Evolutionary conservation across 352 stramenopile genomes (phyloP).

Genomic region (Globisporangium irregulare): DNA sequence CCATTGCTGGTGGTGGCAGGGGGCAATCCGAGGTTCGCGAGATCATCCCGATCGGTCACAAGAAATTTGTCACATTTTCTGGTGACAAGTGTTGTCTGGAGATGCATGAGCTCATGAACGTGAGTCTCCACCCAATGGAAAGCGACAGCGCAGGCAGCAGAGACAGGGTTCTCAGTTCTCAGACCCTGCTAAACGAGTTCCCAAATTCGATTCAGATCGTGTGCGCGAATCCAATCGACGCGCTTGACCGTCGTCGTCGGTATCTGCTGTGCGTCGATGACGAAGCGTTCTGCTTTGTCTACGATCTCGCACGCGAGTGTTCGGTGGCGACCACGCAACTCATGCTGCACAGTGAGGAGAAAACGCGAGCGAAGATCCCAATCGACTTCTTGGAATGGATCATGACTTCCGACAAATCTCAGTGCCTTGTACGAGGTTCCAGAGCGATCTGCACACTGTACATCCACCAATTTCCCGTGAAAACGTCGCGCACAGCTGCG

Average conservation of each 20-base stretch:
- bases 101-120: conserved; percentile 1
- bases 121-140: background rate
- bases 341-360: conserved; percentile 16
- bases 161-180: background rate
- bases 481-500: conserved; percentile 22
- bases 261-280: conserved; percentile 37
- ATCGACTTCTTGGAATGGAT: conserved; percentile 21
- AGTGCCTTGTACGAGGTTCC: conserved; percentile 30
- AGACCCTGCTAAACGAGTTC: conserved; percentile 13
- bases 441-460: conserved; percentile 23
- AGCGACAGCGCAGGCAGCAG: background rate
- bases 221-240: conserved; percentile 3
- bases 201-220: conserved; percentile 17
- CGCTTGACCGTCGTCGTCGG: conserved; percentile 2
- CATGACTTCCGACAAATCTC: background rate
- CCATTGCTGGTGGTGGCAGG: too few relatives aligned
- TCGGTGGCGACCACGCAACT: conserved; percentile 40
- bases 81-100: conserved; percentile 9
- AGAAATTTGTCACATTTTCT: conserved; percentile 8
- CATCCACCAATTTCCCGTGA: conserved; percentile 45
- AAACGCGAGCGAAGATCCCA: background rate
- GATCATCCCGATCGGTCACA: background rate
- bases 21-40: background rate
- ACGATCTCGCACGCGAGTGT: conserved; percentile 24
- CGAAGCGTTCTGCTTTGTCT: conserved; percentile 43